A percentile compares a stretch with the other conserved stretches of the same genome.
These are phyloP conservation scores for Dryadomyces quercivorus DNA, from an alignment of 2,329 filamentous ascomycete species.

Conservation along the genomic window DNA sequence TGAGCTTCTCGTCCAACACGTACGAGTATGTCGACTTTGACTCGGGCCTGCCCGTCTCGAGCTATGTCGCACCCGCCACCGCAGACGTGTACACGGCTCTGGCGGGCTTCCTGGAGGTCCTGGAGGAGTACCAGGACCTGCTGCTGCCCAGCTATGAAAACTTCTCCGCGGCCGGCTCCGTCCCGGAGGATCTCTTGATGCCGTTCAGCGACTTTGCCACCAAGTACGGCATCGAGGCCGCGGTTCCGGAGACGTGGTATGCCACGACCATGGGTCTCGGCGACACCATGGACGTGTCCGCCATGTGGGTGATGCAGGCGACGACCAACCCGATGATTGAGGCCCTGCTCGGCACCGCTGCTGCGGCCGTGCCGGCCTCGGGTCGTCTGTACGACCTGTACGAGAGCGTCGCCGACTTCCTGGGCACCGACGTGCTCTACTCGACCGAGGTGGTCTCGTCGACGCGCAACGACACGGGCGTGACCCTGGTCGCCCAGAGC, in stretches of 20 bases:
- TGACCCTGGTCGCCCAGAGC: slow-evolving; percentile 3
- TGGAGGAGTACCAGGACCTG: slow-evolving; percentile 14
- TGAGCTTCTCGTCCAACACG: slow-evolving; percentile 11
- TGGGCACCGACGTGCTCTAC: slow-evolving; percentile 14
- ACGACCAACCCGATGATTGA: slow-evolving; percentile 13
- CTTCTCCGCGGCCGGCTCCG: slow-evolving; percentile 12
- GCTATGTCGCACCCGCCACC: slow-evolving; percentile 5
- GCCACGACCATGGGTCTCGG: slow-evolving; percentile 11
- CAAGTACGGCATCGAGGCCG: slow-evolving; percentile 26
- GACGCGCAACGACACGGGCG: slow-evolving; percentile 4
- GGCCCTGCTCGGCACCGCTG: slow-evolving; percentile 11
- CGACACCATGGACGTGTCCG: slow-evolving; percentile 11
- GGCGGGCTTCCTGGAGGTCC: slow-evolving; percentile 7
- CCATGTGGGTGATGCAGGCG: slow-evolving; percentile 11
- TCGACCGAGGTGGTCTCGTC: slow-evolving; percentile 11
- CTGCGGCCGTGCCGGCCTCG: slow-evolving; percentile 11
- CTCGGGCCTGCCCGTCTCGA: slow-evolving; percentile 13
- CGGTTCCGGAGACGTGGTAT: slow-evolving; percentile 15
- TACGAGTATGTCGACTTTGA: slow-evolving; percentile 19
- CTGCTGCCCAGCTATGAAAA: slow-evolving; percentile 8
- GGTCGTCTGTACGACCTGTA: slow-evolving; percentile 13
- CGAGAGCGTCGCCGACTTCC: slow-evolving; percentile 9
- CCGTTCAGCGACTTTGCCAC: slow-evolving; percentile 28
- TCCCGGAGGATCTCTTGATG: slow-evolving; percentile 30
- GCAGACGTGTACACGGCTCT: slow-evolving; percentile 5